These are phyloP conservation scores for Pseudocercospora ulei DNA, from an alignment of 2,329 filamentous ascomycete species.

Conservation along the genomic window DNA sequence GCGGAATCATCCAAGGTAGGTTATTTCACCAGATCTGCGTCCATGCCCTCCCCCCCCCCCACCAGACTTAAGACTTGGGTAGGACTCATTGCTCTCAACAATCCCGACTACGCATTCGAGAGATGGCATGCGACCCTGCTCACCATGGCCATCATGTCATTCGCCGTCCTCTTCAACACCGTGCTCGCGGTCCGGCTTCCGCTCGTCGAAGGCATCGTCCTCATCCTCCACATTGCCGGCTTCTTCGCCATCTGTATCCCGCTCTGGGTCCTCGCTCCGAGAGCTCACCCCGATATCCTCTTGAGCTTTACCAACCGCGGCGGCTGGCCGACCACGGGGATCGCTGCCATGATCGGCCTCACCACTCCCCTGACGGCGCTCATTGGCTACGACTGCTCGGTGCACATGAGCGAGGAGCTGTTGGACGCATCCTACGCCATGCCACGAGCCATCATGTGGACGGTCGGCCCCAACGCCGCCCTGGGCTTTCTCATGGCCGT, in stretches of 20 bases:
- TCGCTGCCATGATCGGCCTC: conserved; percentile 40
- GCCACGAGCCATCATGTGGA: conserved; percentile 23
- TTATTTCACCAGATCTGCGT: no score
- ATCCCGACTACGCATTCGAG: conserved; percentile 15
- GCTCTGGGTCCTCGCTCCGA: conserved; percentile 25
- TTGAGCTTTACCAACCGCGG: conserved; percentile 24
- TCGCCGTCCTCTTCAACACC: conserved; percentile 29
- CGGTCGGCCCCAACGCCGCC: conserved; percentile 21
- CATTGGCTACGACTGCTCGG: conserved; percentile 25
- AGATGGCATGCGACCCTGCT: conserved; percentile 42
- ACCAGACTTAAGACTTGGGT: no score
- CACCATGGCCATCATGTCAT: conserved; percentile 23
- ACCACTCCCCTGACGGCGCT: conserved; percentile 26
- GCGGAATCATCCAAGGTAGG: conserved; percentile 18
- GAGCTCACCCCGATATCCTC: conserved; percentile 16
- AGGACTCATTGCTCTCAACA: conserved; percentile 15
- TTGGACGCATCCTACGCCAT: conserved; percentile 20
- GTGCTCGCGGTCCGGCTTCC: conserved; percentile 26
- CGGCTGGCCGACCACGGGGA: conserved; percentile 24
- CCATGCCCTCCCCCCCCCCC: no score
- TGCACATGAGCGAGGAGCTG: conserved; percentile 28
- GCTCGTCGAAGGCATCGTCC: conserved; percentile 26
- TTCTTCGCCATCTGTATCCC: conserved; percentile 29
- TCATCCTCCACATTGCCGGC: conserved; percentile 34
- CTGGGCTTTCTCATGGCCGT: conserved; percentile 23